Conservation (phyloP, 805 yeast species). For the Yarrowia sp. region DNA sequence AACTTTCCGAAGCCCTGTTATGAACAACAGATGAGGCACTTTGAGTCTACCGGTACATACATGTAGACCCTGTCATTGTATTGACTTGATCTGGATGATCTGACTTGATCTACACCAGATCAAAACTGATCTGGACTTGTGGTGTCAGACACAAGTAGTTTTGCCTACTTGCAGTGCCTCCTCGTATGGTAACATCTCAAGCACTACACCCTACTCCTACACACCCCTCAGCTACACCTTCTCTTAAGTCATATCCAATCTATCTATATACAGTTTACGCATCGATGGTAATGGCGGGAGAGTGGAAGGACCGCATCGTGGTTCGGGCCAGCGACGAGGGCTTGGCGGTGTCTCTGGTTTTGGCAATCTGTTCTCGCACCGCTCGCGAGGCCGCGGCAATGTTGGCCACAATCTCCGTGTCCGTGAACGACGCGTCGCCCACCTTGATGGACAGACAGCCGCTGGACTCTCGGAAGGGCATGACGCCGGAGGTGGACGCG, state of each 20-base stretch:
- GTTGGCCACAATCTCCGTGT: slow-evolving; percentile 75
- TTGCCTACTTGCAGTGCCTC: too few relatives aligned
- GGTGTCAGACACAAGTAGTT: too few relatives aligned
- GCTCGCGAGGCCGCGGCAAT: slow-evolving; percentile 71
- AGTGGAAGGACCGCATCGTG: slow-evolving; percentile 35
- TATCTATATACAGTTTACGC: slow-evolving; percentile 35
- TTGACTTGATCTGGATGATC: too few relatives aligned
- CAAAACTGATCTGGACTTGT: too few relatives aligned
- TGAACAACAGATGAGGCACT: too few relatives aligned
- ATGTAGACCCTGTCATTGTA: too few relatives aligned
- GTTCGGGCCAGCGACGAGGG: slow-evolving; percentile 35
- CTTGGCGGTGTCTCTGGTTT: slow-evolving; percentile 37
- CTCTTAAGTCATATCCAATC: background rate
- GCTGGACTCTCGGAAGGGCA: slow-evolving; percentile 77
- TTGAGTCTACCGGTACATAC: too few relatives aligned
- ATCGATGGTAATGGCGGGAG: slow-evolving; percentile 35
- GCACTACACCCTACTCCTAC: too few relatives aligned
- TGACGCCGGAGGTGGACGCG: slow-evolving; percentile 64
- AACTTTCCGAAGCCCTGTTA: too few relatives aligned
- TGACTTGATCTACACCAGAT: too few relatives aligned
- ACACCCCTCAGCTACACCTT: too few relatives aligned
- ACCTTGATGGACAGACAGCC: slow-evolving; percentile 66
- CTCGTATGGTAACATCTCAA: too few relatives aligned
- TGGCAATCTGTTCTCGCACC: slow-evolving; percentile 52
- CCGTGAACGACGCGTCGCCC: slow-evolving; percentile 79